These are phyloP conservation scores for Effrenium voratum DNA, from an alignment of 73 alveolate species.

Conservation along the genomic window DNA sequence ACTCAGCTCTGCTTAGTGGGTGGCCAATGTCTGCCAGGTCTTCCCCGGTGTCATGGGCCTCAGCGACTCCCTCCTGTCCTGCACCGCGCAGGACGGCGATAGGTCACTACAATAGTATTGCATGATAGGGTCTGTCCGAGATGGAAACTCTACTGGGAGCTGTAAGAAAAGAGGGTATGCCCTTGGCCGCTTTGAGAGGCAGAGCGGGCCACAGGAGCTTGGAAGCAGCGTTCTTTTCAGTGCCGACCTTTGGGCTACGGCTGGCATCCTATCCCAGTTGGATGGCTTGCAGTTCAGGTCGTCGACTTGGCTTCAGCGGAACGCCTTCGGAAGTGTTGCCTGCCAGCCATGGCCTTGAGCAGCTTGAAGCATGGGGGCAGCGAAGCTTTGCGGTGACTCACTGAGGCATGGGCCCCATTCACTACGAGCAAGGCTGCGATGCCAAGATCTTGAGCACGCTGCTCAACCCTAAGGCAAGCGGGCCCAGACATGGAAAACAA, in stretches of 20 bases:
- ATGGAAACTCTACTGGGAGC: too few relatives aligned
- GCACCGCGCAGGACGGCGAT: constrained; percentile 59
- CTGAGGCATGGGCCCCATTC: constrained; percentile 66
- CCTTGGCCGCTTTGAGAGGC: not conserved
- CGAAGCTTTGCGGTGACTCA: not conserved
- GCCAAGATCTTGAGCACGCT: constrained; percentile 70
- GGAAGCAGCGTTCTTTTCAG: constrained; percentile 80
- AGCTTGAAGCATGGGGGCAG: not conserved
- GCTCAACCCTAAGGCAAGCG: constrained; percentile 45
- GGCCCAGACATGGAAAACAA: too few relatives aligned
- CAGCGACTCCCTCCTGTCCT: constrained; percentile 72
- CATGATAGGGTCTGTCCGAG: not conserved
- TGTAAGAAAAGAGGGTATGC: not conserved
- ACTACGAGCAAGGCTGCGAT: constrained; percentile 76
- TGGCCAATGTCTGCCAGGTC: not conserved
- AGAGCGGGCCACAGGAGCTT: constrained; percentile 34
- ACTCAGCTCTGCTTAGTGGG: not conserved
- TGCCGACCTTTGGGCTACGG: too few relatives aligned
- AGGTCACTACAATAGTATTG: not conserved
- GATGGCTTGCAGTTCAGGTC: not conserved
- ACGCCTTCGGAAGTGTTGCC: constrained; percentile 86
- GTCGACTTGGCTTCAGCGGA: constrained; percentile 91
- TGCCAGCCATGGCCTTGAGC: constrained; percentile 3
- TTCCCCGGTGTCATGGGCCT: constrained; percentile 90
- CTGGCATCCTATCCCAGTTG: not conserved